A percentile compares a stretch with the other conserved stretches of the same genome.
Conservation (phyloP, 441 rosid species). For the Pelargonium hybrid region DNA sequence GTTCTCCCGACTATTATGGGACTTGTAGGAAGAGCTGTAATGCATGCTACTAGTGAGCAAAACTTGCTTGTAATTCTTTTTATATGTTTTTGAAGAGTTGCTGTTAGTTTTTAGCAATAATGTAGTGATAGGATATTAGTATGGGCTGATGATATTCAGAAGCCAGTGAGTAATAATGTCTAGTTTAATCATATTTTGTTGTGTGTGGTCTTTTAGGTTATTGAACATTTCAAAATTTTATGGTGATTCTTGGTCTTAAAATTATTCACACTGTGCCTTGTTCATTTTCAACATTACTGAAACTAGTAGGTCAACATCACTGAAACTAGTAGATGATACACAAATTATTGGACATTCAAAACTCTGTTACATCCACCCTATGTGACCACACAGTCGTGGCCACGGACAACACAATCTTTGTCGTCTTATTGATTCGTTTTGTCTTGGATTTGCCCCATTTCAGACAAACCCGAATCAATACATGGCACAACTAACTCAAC, state of each 20-base stretch:
- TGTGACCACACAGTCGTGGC: no score
- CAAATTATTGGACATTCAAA: no score
- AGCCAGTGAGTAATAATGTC: neutral
- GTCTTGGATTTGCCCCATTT: no score
- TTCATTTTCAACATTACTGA: neutral
- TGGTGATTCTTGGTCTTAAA: no score
- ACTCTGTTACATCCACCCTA: no score
- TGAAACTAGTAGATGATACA: no score
- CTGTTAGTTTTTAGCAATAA: neutral
- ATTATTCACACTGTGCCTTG: no score
- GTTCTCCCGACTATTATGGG: slow-evolving; percentile 83
- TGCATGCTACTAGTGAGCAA: slow-evolving; percentile 33
- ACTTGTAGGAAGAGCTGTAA: slow-evolving; percentile 87
- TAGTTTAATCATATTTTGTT: neutral
- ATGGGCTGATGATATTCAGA: neutral
- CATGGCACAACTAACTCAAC: no score
- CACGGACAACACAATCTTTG: no score
- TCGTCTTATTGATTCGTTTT: no score
- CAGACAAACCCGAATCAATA: no score
- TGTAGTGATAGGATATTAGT: neutral
- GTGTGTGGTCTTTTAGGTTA: neutral
- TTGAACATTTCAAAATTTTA: neutral
- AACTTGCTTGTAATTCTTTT: neutral
- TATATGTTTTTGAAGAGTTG: neutral
- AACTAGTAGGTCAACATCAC: no score